A percentile compares a stretch with the other conserved stretches of the same genome.
Conservation (phyloP, 2,329 filamentous ascomycete genomes). For the Xylariomycetidae sp. region DNA sequence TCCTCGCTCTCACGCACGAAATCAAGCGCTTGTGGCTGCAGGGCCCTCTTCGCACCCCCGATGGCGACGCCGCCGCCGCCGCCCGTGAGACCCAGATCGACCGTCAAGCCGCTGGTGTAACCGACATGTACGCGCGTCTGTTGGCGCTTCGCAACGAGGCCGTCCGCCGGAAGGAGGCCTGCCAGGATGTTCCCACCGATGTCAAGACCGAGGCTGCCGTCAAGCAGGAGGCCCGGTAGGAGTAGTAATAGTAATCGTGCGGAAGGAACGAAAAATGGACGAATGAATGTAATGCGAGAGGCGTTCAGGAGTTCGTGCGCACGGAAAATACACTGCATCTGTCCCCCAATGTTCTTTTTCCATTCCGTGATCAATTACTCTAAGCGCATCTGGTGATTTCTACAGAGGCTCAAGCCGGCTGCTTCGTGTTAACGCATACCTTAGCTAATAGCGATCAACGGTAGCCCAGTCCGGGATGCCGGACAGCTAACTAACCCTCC, state of each 20-base stretch:
- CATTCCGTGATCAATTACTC: no score
- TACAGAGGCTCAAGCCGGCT: no score
- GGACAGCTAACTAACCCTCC: conserved; percentile 23
- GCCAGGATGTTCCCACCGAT: background rate
- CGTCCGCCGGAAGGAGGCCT: conserved; percentile 1
- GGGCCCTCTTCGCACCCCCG: conserved; percentile 38
- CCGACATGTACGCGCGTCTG: conserved; percentile 25
- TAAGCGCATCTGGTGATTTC: no score
- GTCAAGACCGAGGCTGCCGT: background rate
- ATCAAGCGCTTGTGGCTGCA: conserved; percentile 45
- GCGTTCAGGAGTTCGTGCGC: no score
- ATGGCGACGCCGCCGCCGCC: conserved; percentile 34
- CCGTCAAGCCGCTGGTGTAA: conserved; percentile 30
- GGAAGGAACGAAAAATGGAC: no score
- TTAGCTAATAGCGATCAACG: no score
- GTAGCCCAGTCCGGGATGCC: no score
- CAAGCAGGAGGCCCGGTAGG: conserved; percentile 1
- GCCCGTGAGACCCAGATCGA: conserved; percentile 28
- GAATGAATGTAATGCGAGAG: no score
- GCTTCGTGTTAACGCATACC: no score
- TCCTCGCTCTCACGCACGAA: conserved; percentile 40
- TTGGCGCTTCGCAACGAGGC: conserved; percentile 18
- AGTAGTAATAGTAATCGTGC: conserved; percentile 1
- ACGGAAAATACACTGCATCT: no score
- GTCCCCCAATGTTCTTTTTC: no score